Percentiles rank a stretch among this genome's conserved stretches.
phyloP scores from a whole-genome alignment of 148 eudicot species.

The Fagopyrum tataricum region DNA sequence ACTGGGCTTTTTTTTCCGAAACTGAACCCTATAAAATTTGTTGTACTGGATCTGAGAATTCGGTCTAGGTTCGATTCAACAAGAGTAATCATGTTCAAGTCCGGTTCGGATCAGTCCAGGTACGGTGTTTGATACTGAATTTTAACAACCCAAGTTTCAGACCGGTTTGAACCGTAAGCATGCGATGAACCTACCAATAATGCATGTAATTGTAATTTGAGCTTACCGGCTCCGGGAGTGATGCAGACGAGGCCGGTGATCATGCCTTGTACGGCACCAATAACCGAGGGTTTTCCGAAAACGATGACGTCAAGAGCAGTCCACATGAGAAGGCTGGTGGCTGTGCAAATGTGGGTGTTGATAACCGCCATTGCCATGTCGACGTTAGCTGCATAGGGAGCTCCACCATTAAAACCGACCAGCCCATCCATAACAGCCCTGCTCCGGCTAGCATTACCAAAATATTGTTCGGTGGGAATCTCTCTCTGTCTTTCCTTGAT shows the following conservation, averaged over 20 bases:
- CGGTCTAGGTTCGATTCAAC: no score
- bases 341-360: conserved; percentile 53
- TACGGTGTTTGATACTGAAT: no score
- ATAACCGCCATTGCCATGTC: conserved; percentile 48
- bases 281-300: conserved; percentile 51
- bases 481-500: conserved; percentile 43
- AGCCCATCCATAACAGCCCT: conserved; percentile 60
- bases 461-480: conserved; percentile 57
- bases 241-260: conserved; percentile 64
- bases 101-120: no score
- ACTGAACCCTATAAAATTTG: no score
- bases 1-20: no score
- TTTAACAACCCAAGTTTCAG: no score
- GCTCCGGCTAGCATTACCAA: conserved; percentile 48
- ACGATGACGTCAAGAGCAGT: conserved; percentile 47
- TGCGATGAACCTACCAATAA: no score
- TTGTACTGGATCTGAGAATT: no score
- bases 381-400: conserved; percentile 40
- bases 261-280: conserved; percentile 75
- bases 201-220: neutral
- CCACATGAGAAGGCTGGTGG: conserved; percentile 59
- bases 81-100: no score
- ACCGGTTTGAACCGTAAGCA: no score
- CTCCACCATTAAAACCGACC: conserved; percentile 68
- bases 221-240: conserved; percentile 55